Evolutionary conservation across 306 rosid species (phyloP).

Genomic region (Dalbergia cultrata): DNA sequence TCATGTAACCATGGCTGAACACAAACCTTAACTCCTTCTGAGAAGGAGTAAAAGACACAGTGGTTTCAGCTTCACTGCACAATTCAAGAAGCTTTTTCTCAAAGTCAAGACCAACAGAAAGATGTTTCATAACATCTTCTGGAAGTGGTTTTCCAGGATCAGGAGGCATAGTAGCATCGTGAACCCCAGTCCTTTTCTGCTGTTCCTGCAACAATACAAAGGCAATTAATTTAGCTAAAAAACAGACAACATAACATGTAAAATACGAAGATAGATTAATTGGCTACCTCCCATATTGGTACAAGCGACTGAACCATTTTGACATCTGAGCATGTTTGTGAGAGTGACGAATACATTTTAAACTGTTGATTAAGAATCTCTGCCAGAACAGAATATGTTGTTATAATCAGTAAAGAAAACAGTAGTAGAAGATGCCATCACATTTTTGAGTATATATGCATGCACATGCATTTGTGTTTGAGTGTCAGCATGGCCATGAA

Average conservation of each 20-base stretch:
- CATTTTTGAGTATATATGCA: conserved; percentile 11
- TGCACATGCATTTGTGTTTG: conserved; percentile 29
- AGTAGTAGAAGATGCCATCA: conserved; percentile 30
- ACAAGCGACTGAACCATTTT: conserved; percentile 95
- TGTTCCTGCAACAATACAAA: conserved; percentile 68
- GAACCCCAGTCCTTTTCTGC: conserved; percentile 69
- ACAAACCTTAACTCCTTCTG: conserved; percentile 59
- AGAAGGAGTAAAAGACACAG: conserved; percentile 49
- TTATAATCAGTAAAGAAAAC: conserved; percentile 13
- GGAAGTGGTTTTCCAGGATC: conserved; percentile 80
- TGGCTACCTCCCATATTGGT: conserved; percentile 91
- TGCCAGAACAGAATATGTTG: conserved; percentile 55
- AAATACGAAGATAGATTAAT: conserved; percentile 37
- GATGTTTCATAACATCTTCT: conserved; percentile 70
- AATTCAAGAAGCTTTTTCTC: conserved; percentile 59
- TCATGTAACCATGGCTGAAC: conserved; percentile 42
- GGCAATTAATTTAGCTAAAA: conserved; percentile 39
- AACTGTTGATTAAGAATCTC: conserved; percentile 77
- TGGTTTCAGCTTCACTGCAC: conserved; percentile 55
- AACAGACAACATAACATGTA: conserved; percentile 27
- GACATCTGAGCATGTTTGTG: conserved; percentile 77
- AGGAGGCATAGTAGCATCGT: conserved; percentile 56
- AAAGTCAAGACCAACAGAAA: conserved; percentile 65
- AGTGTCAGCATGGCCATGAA: conserved; percentile 34
- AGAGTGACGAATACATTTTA: conserved; percentile 82